Conservation (phyloP, 805 yeast species). For the Suhomyces xylopsoci region DNA sequence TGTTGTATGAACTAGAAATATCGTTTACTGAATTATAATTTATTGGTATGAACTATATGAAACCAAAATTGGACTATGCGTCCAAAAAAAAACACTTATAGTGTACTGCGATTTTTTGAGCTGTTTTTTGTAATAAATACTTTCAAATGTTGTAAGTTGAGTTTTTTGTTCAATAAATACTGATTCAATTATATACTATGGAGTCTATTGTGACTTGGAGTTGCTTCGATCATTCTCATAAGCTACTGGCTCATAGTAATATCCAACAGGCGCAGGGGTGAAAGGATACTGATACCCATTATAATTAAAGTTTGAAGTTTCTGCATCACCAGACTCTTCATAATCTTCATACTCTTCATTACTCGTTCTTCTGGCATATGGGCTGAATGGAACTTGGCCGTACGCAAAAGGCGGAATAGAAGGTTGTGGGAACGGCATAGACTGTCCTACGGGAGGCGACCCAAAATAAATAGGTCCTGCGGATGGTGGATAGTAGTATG, state of each 20-base stretch:
- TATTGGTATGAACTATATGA: too few relatives aligned
- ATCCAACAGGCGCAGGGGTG: background rate
- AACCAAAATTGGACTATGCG: too few relatives aligned
- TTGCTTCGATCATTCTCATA: background rate
- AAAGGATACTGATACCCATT: background rate
- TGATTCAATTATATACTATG: too few relatives aligned
- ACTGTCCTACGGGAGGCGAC: background rate
- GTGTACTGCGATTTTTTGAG: background rate
- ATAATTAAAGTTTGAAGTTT: background rate
- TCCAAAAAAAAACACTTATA: too few relatives aligned
- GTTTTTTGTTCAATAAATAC: background rate
- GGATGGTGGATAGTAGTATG: constrained; percentile 9
- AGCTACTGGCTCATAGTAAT: background rate
- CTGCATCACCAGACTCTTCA: background rate
- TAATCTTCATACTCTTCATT: background rate
- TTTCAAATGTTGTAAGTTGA: too few relatives aligned
- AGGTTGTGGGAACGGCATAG: background rate
- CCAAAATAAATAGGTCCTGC: background rate
- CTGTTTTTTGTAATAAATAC: too few relatives aligned
- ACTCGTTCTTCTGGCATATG: background rate
- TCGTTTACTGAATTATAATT: too few relatives aligned
- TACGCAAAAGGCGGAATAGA: background rate
- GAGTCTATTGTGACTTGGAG: background rate
- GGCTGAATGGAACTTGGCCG: background rate
- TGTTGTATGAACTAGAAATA: background rate